Percentiles rank a stretch among this genome's conserved stretches.
These are phyloP conservation scores for Neurospora hispaniola DNA, from an alignment of 495 filamentous ascomycete genomes.

Conservation along the genomic window DNA sequence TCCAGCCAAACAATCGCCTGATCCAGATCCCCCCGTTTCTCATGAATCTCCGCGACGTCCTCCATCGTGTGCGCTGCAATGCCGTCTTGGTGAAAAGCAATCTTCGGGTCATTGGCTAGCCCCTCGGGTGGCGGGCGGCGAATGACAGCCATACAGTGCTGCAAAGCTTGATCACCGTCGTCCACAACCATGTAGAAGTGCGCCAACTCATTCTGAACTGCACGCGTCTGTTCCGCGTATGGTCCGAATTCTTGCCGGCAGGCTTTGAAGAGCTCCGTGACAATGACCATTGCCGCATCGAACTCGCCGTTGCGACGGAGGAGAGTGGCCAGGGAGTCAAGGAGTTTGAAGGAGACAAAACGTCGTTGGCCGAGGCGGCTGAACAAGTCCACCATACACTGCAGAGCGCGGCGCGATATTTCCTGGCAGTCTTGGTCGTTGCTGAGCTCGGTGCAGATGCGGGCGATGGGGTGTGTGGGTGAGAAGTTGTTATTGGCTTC, in stretches of 20 bases:
- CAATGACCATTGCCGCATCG: constrained; percentile 19
- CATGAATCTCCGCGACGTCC: constrained; percentile 23
- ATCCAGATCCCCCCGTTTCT: constrained; percentile 18
- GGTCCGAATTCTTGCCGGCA: constrained; percentile 17
- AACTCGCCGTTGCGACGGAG: constrained; percentile 22
- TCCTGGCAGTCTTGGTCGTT: constrained; percentile 21
- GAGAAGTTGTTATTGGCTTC: constrained; percentile 19
- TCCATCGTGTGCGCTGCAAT: constrained; percentile 25
- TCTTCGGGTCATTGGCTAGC: neutral
- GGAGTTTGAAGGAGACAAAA: constrained; percentile 22
- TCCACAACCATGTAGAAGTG: constrained; percentile 23
- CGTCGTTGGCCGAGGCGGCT: constrained; percentile 17
- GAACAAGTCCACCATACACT: constrained; percentile 27
- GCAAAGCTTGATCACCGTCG: constrained; percentile 14
- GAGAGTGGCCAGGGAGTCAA: constrained; percentile 25
- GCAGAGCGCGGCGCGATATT: constrained; percentile 19
- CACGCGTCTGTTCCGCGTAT: constrained; percentile 17
- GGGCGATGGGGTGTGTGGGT: constrained; percentile 18
- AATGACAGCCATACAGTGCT: constrained; percentile 22
- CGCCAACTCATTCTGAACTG: constrained; percentile 21
- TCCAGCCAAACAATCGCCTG: constrained; percentile 20
- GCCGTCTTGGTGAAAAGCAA: constrained; percentile 17
- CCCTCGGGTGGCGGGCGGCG: constrained; percentile 7
- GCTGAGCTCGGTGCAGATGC: constrained; percentile 19
- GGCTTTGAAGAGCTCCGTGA: constrained; percentile 17